Evolutionary conservation across 352 stramenopile species (phyloP), one percentile per base, ranked within the genome.

Genomic region (Globisporangium cylindrosporum): DNA sequence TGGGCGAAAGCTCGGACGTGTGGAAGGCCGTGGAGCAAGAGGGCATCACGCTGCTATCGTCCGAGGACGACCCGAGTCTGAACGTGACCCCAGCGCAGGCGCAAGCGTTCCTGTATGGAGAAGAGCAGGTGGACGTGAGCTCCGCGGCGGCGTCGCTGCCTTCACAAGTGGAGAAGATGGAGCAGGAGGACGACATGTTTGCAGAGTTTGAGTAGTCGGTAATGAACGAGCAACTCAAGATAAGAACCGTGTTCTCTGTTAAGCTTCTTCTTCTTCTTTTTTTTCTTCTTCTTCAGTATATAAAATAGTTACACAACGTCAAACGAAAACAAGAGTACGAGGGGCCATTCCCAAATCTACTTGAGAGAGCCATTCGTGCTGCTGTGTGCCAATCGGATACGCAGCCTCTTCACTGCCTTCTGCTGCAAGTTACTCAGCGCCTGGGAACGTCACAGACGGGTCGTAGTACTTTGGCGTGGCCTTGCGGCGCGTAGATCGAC

Each of bases 181-280:
- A 90, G 48, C 76, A 91, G 34, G 84, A 93, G 51, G 80, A 91
- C 65, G 84, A 91, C 60, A 90, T 94, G 79, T 94, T 93, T 72
- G 84, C 83, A 38, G 86, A 93, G 62, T 90, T 94, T 67, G 86
- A 93, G 59, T 94, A 74, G 75, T 24, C 10, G 7, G 10, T 2
- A 20, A 22, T 20, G 5, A 20, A n/a, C 18, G 7, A 59, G 2
- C 29, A 34, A 25, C 54, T 27, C 15, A 22, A 43, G 18, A 22
- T 54, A 49, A 27, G n/a, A 36, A 12, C 3, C 32, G 2, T 18
- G 58, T 36, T 12, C 20, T 54, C 18, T 41, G 18, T 22, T 27
- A 15, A 18, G 9, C 10, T n/a, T 0, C 22, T 24, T 24, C 22
- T 24, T 24, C 22, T 24, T 24, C 22, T 24, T 24, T 24, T 24